Conservation (phyloP, 2,329 filamentous ascomycete species). For the Pseudofabraea citricarpa region DNA sequence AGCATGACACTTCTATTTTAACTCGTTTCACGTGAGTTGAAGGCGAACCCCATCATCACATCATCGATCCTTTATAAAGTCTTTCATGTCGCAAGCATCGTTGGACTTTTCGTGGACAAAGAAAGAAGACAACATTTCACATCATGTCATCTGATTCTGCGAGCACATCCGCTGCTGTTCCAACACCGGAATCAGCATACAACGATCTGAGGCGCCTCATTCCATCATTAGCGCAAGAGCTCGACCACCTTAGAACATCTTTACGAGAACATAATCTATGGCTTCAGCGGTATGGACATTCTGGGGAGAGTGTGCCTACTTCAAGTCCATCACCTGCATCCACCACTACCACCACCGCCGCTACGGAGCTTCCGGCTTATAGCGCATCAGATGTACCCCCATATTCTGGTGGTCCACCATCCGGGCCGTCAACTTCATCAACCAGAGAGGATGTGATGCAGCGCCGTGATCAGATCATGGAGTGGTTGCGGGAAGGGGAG, state of each 20-base stretch:
- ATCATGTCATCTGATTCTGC: too few species aligned
- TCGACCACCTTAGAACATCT: neutral
- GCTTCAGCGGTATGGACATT: neutral
- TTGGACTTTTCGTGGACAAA: too few species aligned
- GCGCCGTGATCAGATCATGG: neutral
- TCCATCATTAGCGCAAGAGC: neutral
- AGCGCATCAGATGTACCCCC: neutral
- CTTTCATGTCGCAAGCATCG: too few species aligned
- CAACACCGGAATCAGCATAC: too few species aligned
- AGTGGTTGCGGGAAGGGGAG: neutral
- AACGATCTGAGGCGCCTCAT: neutral
- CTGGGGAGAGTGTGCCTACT: neutral
- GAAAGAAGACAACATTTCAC: too few species aligned
- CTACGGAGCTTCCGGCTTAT: neutral
- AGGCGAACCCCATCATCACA: too few species aligned
- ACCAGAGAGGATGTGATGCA: neutral
- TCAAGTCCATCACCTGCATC: neutral
- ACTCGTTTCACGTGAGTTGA: too few species aligned
- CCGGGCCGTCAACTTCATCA: neutral
- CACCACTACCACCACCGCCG: neutral
- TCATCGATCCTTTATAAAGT: too few species aligned
- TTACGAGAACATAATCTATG: neutral
- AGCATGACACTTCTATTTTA: too few species aligned
- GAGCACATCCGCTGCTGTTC: too few species aligned
- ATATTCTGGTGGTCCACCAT: neutral